phyloP scores from a whole-genome alignment of 2,329 filamentous ascomycete genomes.

The Metarhizium humberi region DNA sequence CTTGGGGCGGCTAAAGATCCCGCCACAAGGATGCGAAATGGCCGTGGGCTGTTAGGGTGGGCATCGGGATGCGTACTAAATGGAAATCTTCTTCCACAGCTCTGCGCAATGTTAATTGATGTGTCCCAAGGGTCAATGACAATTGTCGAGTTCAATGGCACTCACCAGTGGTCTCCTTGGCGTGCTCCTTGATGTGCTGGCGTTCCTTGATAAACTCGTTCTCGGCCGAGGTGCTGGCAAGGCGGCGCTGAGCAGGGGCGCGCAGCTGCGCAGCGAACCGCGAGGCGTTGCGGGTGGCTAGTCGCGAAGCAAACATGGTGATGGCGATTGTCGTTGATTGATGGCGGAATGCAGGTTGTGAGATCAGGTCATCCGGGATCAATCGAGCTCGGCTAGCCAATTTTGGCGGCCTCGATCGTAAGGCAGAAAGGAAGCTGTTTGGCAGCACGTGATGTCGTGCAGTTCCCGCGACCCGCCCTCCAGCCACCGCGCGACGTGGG shows the following conservation, averaged over 20 bases:
- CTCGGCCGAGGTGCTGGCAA: constrained; percentile 65
- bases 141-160: constrained; percentile 13
- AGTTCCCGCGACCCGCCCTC: constrained; percentile 8
- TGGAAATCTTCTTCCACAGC: constrained; percentile 89
- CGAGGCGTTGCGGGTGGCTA: constrained; percentile 51
- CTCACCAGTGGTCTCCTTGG: constrained; percentile 73
- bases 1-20: not conserved
- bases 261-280: constrained; percentile 54
- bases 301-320: constrained; percentile 57
- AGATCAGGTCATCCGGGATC: constrained; percentile 22
- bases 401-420: constrained; percentile 20
- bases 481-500: not conserved
- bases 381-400: constrained; percentile 24
- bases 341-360: constrained; percentile 18
- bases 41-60: not conserved
- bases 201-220: constrained; percentile 94
- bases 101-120: constrained; percentile 39
- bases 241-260: constrained; percentile 56
- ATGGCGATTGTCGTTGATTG: constrained; percentile 12
- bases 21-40: not conserved
- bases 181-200: constrained; percentile 83
- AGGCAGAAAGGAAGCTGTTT: constrained; percentile 11
- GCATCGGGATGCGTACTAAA: constrained; percentile 62
- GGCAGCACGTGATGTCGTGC: constrained; percentile 21
- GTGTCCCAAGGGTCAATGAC: not conserved